Conservation (phyloP, 257 asterid species). For the Solanum peruvianum region DNA sequence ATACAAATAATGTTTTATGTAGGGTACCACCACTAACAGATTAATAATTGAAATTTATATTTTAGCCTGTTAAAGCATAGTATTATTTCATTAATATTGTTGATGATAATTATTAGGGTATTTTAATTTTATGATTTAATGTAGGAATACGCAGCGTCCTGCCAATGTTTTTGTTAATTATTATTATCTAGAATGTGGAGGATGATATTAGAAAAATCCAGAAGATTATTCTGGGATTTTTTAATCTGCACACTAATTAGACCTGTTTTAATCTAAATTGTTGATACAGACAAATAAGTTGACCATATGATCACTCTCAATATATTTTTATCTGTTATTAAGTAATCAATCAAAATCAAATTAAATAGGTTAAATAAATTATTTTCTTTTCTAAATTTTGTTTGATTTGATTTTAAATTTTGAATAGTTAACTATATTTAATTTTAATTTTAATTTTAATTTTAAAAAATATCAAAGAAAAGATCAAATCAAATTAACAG, state of each 20-base stretch:
- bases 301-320: background rate
- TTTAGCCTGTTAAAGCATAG: background rate
- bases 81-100: background rate
- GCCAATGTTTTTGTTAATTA: background rate
- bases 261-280: background rate
- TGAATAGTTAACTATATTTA: too few relatives aligned
- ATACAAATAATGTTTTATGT: background rate
- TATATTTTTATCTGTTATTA: too few relatives aligned
- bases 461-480: too few relatives aligned
- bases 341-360: too few relatives aligned
- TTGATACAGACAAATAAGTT: background rate
- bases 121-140: background rate
- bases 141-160: background rate
- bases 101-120: background rate
- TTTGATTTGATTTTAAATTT: background rate
- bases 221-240: background rate
- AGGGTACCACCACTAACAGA: background rate
- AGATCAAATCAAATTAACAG: too few relatives aligned
- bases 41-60: background rate
- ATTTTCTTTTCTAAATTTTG: too few relatives aligned
- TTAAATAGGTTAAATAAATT: too few relatives aligned
- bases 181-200: background rate
- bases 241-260: background rate
- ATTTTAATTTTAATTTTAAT: too few relatives aligned
- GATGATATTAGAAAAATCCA: background rate